A percentile compares a stretch with the other conserved stretches of the same genome.
Conservation (phyloP, 805 yeast species). For the Kazachstania bromeliacearum region DNA sequence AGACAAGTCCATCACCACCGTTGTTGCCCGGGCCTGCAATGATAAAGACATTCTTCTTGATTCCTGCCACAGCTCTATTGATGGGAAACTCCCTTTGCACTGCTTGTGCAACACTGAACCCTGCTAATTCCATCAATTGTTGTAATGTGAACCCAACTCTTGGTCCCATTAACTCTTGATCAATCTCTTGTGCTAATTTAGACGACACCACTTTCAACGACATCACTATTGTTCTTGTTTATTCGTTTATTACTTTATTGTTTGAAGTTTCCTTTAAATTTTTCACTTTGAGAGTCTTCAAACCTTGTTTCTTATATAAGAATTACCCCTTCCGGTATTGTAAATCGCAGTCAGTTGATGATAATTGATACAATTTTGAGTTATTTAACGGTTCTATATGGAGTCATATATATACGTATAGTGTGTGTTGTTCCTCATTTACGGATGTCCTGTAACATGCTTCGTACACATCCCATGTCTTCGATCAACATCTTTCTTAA, state of each 20-base stretch:
- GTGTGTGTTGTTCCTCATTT: no score
- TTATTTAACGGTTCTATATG: no score
- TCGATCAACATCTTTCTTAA: constrained; percentile 29
- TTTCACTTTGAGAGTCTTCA: no score
- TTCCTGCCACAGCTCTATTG: constrained; percentile 25
- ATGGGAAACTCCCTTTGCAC: constrained; percentile 56
- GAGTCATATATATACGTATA: no score
- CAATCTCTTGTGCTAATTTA: constrained; percentile 62
- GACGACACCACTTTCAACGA: constrained; percentile 35
- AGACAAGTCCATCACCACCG: constrained; percentile 93
- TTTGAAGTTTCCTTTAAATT: no score
- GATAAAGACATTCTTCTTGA: constrained; percentile 46
- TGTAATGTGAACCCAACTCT: constrained; percentile 37
- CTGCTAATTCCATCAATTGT: constrained; percentile 84
- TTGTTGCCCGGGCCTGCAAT: constrained; percentile 95
- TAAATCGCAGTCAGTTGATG: no score
- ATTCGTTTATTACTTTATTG: no score
- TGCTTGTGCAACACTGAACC: constrained; percentile 87
- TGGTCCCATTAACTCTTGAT: constrained; percentile 77
- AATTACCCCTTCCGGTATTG: no score
- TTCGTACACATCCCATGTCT: constrained; percentile 29
- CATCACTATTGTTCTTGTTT: no score
- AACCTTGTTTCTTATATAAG: no score
- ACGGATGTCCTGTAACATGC: constrained; percentile 21
- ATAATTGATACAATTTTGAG: no score